These are phyloP conservation scores for Ilyonectria mors-panacis DNA, from an alignment of 2,329 filamentous ascomycete genomes.

Conservation along the genomic window DNA sequence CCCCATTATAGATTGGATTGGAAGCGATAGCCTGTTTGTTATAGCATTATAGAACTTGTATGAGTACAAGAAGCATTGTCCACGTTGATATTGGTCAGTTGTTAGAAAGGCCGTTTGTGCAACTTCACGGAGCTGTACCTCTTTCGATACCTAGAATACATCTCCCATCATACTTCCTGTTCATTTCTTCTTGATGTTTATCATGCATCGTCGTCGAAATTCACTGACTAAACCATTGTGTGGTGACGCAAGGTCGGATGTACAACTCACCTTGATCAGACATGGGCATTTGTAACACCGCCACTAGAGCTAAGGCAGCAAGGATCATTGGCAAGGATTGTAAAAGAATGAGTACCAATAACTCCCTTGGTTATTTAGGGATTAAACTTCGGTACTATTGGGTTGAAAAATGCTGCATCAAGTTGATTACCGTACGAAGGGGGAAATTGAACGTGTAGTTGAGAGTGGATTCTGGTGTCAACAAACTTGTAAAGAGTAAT, in stretches of 20 bases:
- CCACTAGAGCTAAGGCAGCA: no score
- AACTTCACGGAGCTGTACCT: not conserved
- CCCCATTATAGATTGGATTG: not conserved
- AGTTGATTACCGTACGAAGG: not conserved
- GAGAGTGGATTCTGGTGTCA: not conserved
- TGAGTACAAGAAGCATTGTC: not conserved
- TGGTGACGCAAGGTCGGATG: no score
- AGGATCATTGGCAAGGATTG: no score
- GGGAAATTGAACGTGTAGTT: not conserved
- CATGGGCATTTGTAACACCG: no score
- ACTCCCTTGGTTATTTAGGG: no score
- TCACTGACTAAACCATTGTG: no score
- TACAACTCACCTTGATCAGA: no score
- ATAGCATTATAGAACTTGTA: conserved; percentile 3
- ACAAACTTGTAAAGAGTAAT: not conserved
- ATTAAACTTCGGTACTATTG: no score
- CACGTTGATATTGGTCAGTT: not conserved
- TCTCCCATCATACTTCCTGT: not conserved
- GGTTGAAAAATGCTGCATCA: no score
- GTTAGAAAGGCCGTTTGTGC: not conserved
- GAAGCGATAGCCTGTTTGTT: not conserved
- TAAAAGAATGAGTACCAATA: no score
- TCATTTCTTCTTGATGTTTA: no score
- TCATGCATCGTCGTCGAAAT: not conserved
- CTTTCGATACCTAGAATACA: not conserved